A percentile compares a stretch with the other conserved stretches of the same genome.
Conservation (phyloP, 2,329 filamentous ascomycete species). For the Aspergillus persii region DNA sequence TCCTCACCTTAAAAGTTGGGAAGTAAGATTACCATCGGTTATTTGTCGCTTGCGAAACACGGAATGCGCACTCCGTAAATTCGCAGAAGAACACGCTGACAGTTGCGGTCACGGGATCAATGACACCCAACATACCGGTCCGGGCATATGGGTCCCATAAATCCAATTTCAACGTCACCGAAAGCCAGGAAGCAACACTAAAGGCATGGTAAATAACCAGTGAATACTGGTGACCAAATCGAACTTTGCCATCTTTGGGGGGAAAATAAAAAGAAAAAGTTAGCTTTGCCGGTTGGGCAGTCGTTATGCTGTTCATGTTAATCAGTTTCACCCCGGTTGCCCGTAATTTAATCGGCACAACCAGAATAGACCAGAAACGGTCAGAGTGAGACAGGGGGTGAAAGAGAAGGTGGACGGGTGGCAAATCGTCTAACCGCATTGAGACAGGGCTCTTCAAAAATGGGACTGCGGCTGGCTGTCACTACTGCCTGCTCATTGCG, state of each 20-base stretch:
- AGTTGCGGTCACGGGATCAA: slow-evolving; percentile 40
- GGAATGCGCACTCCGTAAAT: slow-evolving; percentile 22
- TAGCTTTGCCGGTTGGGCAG: slow-evolving; percentile 17
- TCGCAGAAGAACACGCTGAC: slow-evolving; percentile 34
- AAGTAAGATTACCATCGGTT: slow-evolving; percentile 19
- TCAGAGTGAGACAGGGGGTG: slow-evolving; percentile 24
- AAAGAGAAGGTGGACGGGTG: slow-evolving; percentile 27
- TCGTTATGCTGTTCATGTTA: slow-evolving; percentile 18
- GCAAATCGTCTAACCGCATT: slow-evolving; percentile 26
- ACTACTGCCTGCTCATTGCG: slow-evolving; percentile 15
- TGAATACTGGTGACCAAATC: background rate
- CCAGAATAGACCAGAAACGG: slow-evolving; percentile 18
- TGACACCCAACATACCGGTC: slow-evolving; percentile 37
- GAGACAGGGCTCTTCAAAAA: slow-evolving; percentile 21
- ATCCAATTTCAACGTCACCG: slow-evolving; percentile 42
- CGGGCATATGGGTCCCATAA: slow-evolving; percentile 34
- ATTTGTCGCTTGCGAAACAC: slow-evolving; percentile 34
- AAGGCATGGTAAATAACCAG: slow-evolving; percentile 4
- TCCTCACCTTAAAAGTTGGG: slow-evolving; percentile 26
- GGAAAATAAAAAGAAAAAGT: background rate
- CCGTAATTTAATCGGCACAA: slow-evolving; percentile 22
- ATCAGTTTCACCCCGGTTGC: slow-evolving; percentile 27
- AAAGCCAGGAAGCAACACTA: background rate
- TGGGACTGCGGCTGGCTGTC: slow-evolving; percentile 15
- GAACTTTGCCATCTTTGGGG: background rate